Conservation (phyloP, 2,329 filamentous ascomycete species). For the Huntiella decipiens region DNA sequence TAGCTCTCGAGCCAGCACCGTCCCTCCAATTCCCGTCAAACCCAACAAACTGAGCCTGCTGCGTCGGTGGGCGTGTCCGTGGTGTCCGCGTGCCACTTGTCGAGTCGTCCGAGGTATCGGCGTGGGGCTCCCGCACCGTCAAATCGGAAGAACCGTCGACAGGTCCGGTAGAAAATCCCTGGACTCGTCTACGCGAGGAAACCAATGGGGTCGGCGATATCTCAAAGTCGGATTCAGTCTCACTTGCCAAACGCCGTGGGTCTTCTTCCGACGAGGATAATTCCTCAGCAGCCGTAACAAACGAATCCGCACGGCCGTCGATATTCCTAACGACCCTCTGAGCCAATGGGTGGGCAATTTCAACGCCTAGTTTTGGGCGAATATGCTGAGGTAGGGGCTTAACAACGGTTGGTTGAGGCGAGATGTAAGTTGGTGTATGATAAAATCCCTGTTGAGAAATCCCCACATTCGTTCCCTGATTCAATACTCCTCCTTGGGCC, state of each 20-base stretch:
- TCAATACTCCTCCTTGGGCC: background rate
- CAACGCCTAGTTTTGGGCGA: too few species aligned
- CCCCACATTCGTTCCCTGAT: too few species aligned
- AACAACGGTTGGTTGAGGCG: background rate
- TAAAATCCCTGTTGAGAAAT: too few species aligned
- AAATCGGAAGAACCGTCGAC: background rate
- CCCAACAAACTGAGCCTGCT: slow-evolving; percentile 1
- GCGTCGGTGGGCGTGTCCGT: slow-evolving; percentile 2
- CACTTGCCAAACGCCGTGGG: slow-evolving; percentile 1
- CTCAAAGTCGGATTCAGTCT: background rate
- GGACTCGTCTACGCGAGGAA: background rate
- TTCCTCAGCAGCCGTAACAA: slow-evolving; percentile 11
- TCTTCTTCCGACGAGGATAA: slow-evolving; percentile 11
- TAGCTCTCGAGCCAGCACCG: background rate
- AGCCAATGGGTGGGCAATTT: too few species aligned
- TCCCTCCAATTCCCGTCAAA: slow-evolving; percentile 8
- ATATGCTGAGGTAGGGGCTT: slow-evolving; percentile 4
- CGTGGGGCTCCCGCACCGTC: background rate
- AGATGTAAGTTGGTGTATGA: background rate
- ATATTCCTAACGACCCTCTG: background rate
- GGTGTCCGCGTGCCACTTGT: slow-evolving; percentile 5
- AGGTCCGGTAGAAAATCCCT: too few species aligned
- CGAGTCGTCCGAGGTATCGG: slow-evolving; percentile 2
- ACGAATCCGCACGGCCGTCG: slow-evolving; percentile 10
- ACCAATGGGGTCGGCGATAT: background rate